Conservation (phyloP, 2,329 filamentous ascomycete genomes). For the Fusarium sp. region DNA sequence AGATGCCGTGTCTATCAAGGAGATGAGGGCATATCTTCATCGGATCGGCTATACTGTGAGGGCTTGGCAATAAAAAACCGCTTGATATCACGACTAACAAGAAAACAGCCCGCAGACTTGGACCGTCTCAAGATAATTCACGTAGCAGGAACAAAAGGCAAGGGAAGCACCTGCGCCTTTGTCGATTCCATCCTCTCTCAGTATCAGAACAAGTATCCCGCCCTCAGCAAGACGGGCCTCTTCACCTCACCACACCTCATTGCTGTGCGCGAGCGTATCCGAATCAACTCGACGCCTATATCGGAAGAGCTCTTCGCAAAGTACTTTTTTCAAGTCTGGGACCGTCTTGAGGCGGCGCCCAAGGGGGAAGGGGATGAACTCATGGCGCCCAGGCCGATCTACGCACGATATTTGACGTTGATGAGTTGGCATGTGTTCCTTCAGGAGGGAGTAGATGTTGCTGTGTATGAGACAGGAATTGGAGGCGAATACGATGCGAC, state of each 20-base stretch:
- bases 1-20: slow-evolving; percentile 76
- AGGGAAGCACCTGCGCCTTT: slow-evolving; percentile 79
- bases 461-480: slow-evolving; percentile 75
- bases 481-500: slow-evolving; percentile 78
- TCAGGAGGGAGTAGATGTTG: slow-evolving; percentile 70
- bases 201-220: slow-evolving; percentile 54
- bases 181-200: slow-evolving; percentile 71
- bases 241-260: slow-evolving; percentile 79
- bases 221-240: slow-evolving; percentile 66
- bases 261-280: slow-evolving; percentile 75
- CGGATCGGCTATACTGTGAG: slow-evolving; percentile 80
- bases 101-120: slow-evolving; percentile 59
- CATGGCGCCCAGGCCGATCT: slow-evolving; percentile 62
- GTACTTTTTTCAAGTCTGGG: slow-evolving; percentile 78
- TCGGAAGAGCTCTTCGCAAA: slow-evolving; percentile 69
- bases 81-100: slow-evolving; percentile 5
- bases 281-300: slow-evolving; percentile 69
- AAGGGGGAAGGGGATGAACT: slow-evolving; percentile 49
- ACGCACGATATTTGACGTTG: slow-evolving; percentile 73
- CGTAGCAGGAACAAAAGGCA: slow-evolving; percentile 82
- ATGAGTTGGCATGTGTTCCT: slow-evolving; percentile 76
- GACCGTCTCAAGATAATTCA: slow-evolving; percentile 75
- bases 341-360: slow-evolving; percentile 59
- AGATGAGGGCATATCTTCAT: slow-evolving; percentile 83
- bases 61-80: not conserved